Evolutionary conservation across 345 rosid species (phyloP).

Genomic region (Acer saccharum): DNA sequence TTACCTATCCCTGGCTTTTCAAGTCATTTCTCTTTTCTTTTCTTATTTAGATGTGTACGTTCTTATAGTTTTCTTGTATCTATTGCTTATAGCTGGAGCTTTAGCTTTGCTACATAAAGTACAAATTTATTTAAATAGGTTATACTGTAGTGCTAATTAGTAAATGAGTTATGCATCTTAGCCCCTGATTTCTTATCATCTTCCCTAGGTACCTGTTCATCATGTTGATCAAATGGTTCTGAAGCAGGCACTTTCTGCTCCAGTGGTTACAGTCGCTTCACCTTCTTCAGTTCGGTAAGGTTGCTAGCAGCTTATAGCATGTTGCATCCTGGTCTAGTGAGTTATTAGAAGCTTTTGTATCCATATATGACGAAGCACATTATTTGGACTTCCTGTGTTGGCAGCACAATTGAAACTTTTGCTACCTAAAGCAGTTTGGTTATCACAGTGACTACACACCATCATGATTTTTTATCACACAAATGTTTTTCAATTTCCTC

Average conservation of each 20-base stretch:
- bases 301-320: conserved; percentile 8
- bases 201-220: conserved; percentile 65
- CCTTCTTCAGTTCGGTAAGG: conserved; percentile 82
- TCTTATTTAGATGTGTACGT: neutral
- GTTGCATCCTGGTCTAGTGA: neutral
- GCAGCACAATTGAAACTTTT: neutral
- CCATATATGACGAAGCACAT: neutral
- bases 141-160: neutral
- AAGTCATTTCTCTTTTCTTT: neutral
- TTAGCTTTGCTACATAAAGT: neutral
- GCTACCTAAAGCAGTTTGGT: conserved; percentile 1
- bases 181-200: conserved; percentile 19
- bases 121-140: neutral
- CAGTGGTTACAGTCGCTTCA: conserved; percentile 89
- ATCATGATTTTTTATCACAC: conserved; percentile 6
- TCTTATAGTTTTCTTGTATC: neutral
- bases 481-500: neutral
- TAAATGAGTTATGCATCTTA: conserved; percentile 10
- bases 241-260: conserved; percentile 64
- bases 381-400: neutral
- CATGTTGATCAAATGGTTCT: conserved; percentile 63
- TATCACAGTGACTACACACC: conserved; percentile 1
- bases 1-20: neutral
- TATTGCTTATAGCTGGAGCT: neutral
- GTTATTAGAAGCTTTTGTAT: neutral